Base-by-base conservation (phyloP, 768 basidiomycete species). In the Phaeotremella skinneri region DNA sequence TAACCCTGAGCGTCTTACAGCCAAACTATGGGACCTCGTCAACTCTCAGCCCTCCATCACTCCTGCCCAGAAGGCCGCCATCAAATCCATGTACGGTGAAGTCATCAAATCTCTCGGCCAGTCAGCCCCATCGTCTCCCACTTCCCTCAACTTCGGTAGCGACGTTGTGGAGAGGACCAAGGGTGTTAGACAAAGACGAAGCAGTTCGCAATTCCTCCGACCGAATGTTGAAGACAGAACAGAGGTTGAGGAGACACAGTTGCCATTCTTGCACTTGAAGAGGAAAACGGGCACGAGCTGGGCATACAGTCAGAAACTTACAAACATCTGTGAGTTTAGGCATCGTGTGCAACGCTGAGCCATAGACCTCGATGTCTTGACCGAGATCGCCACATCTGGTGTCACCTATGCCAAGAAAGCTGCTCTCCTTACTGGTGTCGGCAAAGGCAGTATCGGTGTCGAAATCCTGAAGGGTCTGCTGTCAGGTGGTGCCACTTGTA, bases 321-420 rank as follows among this genome's bases (percentile, higher is more conserved):
- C 94, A 9, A 78, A 74, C 56, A 76, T 78, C 56, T 70, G 68
- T 72, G 85, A 90, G 54, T 89, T 20, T 14, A 14, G 23, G 45
- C 11, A 1, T 30, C 39, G 23, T 3, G n/a, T 6, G 2, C 2
- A 31, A 2, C 13, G 47, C 61, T 65, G 39, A 62, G 59, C 67
- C 32, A 62, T 90, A 23, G 97, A 99, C 78, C 85, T 99, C 64
- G 96, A 99, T 72, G 88, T 99, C 67, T 82, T 99, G 31, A 90
- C 93, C 74, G 96, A 99, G 79, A 98, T 99, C 68, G 96, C 96
- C 4, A 97, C 96, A 0, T 91, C 94, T 3, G 96, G 96, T 13
- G 97, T 93, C 1, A 93, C 92, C 0, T 99, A 98, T 83, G 89
- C 94, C 78, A 94, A 93, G 81, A 99, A 98, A 83, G 98, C 98